Conservation (phyloP, 768 basidiomycete species). For the Dictyophora rubrovolvata region DNA sequence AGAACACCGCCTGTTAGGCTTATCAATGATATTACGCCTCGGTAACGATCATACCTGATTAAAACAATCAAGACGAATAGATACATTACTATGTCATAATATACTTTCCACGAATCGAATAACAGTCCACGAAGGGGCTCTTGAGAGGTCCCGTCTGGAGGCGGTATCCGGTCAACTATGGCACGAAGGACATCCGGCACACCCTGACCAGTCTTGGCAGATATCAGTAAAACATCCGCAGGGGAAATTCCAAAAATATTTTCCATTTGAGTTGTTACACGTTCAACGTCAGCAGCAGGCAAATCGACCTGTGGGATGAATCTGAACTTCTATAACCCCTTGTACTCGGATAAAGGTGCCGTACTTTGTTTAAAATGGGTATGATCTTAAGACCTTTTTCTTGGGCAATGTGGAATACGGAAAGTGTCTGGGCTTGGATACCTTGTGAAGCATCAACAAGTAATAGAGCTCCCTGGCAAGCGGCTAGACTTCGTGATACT, state of each 20-base stretch:
- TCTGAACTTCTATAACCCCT: neutral
- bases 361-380: conserved; percentile 87
- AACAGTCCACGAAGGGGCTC: conserved; percentile 72
- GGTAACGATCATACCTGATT: conserved; percentile 82
- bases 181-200: conserved; percentile 69
- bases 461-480: conserved; percentile 80
- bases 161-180: conserved; percentile 76
- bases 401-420: conserved; percentile 81
- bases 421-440: conserved; percentile 94
- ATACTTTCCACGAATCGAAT: conserved; percentile 81
- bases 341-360: conserved; percentile 4
- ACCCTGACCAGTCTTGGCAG: conserved; percentile 87
- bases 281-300: conserved; percentile 75
- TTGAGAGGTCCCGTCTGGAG: conserved; percentile 48
- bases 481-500: conserved; percentile 83
- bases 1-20: conserved; percentile 72
- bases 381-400: conserved; percentile 77
- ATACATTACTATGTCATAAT: conserved; percentile 1
- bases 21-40: conserved; percentile 90
- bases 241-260: conserved; percentile 75
- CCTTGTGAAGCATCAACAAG: conserved; percentile 97
- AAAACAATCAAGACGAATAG: conserved; percentile 9
- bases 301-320: conserved; percentile 64
- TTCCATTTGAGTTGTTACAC: conserved; percentile 71
- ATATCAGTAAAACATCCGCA: conserved; percentile 64